These are phyloP conservation scores for Serendipita sp. DNA, from an alignment of 768 basidiomycete genomes.

Conservation along the genomic window DNA sequence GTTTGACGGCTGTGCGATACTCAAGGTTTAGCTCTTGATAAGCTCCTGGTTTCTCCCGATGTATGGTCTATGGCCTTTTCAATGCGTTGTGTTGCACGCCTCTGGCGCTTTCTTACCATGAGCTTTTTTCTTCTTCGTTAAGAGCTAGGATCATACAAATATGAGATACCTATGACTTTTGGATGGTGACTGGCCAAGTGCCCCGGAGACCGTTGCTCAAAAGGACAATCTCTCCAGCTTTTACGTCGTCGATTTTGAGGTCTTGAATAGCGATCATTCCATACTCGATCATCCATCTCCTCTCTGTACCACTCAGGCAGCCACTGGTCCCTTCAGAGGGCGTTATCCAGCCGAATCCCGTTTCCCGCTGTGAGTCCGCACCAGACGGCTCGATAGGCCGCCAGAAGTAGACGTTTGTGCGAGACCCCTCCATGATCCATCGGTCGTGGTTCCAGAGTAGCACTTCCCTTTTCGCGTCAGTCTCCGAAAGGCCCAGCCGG, in stretches of 20 bases:
- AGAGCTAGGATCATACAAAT: too few relatives aligned
- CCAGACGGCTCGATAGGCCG: constrained; percentile 17
- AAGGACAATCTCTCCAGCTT: constrained; percentile 46
- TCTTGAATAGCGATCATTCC: constrained; percentile 36
- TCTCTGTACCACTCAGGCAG: constrained; percentile 55
- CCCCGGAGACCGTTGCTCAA: constrained; percentile 34
- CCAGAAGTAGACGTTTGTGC: constrained; percentile 56
- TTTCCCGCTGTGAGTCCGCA: neutral
- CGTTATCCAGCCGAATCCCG: constrained; percentile 41
- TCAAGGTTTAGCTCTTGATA: too few relatives aligned
- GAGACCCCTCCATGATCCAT: constrained; percentile 46
- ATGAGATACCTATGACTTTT: too few relatives aligned
- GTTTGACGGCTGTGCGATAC: too few relatives aligned
- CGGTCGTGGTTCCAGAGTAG: constrained; percentile 40
- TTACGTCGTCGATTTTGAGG: constrained; percentile 29
- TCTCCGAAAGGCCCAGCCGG: constrained; percentile 30
- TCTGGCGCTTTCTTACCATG: too few relatives aligned
- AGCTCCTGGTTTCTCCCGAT: too few relatives aligned
- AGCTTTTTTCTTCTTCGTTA: too few relatives aligned
- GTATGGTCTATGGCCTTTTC: too few relatives aligned
- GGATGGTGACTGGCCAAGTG: neutral
- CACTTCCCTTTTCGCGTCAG: constrained; percentile 32
- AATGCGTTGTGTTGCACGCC: too few relatives aligned
- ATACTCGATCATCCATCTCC: constrained; percentile 52
- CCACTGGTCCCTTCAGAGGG: constrained; percentile 38